A percentile compares a stretch with the other conserved stretches of the same genome.
Evolutionary conservation across 1,139 yeast species (phyloP).

Genomic region (Saccharomyces hybrid): DNA sequence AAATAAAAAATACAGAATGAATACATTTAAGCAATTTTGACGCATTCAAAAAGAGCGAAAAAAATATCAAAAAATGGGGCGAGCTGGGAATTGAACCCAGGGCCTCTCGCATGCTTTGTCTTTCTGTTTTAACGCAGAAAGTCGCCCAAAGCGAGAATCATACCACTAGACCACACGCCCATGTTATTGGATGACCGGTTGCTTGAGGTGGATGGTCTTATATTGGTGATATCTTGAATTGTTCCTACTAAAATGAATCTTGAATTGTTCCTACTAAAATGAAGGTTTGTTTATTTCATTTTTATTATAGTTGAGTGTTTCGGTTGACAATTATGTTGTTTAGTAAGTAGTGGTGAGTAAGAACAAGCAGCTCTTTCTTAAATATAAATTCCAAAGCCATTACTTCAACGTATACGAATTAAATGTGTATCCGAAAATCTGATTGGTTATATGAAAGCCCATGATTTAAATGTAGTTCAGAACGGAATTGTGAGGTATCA

Average conservation of each 20-base stretch:
- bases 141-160: constrained; percentile 8
- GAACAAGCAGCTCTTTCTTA: not conserved
- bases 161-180: constrained; percentile 9
- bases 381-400: not conserved
- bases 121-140: not conserved
- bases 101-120: constrained; percentile 8
- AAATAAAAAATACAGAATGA: not conserved
- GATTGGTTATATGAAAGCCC: not conserved
- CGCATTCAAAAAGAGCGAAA: not conserved
- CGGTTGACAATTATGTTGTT: not conserved
- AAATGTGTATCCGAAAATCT: not conserved
- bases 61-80: constrained; percentile 4
- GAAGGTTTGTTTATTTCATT: not conserved
- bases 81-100: constrained; percentile 9
- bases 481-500: not conserved
- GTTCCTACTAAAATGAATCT: not conserved
- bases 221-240: not conserved
- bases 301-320: not conserved
- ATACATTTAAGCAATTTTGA: not conserved
- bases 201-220: not conserved
- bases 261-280: not conserved
- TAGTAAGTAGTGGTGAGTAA: not conserved
- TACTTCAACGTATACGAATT: not conserved
- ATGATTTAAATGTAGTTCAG: not conserved
- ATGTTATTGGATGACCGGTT: not conserved